Evolutionary conservation across 2,329 filamentous ascomycete genomes (phyloP), one percentile per base, ranked within the genome.

Genomic region (Penicillium expansum): DNA sequence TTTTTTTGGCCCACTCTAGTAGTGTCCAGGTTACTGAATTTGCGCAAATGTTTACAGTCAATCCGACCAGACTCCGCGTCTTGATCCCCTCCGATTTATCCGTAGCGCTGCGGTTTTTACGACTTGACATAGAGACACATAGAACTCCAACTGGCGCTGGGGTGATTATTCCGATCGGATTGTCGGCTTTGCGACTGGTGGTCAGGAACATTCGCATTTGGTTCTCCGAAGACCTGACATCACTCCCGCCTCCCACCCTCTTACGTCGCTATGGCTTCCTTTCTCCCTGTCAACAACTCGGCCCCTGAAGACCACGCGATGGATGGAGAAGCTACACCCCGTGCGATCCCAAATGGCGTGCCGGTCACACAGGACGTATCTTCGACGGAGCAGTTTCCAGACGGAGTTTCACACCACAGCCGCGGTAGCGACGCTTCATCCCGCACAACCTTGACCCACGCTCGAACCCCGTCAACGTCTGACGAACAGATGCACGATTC

Each of bases 401-500:
- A 62, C 33, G 30, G 20, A 35, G 20, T 13, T 22, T 49, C 55
- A 39, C 62, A 60, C 35, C 56, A 68, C 49, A 69, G 68, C 60
- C 56, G 64, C 62, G 55, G 76, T 77, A 56, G 76, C 78, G 52
- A 70, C 67, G 42, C 43, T 44, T 49, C 62, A 33, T 35, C 56
- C 24, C 59, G 53, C 49, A 47, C 60, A 43, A 43, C 48, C 5
- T 57, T 63, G 11, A 61, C 62, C 35, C 52, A 67, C 47, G 42
- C 68, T 72, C 80, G 81, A 62, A 70, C 74, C 41, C 71, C 78
- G 44, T 69, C 74, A 13, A 72, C 80, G 30, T 69, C 69, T 13
- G 70, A 86, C 58, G 91, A 95, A 65, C 80, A 91, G 24, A 87
- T 91, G 58, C 90, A 92, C 83, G 87, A 89, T 18, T 88, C 88